Evolutionary conservation across 2,329 filamentous ascomycete genomes (phyloP), one percentile per base, ranked within the genome.

Genomic region (Rhynchosporium graminicola): DNA sequence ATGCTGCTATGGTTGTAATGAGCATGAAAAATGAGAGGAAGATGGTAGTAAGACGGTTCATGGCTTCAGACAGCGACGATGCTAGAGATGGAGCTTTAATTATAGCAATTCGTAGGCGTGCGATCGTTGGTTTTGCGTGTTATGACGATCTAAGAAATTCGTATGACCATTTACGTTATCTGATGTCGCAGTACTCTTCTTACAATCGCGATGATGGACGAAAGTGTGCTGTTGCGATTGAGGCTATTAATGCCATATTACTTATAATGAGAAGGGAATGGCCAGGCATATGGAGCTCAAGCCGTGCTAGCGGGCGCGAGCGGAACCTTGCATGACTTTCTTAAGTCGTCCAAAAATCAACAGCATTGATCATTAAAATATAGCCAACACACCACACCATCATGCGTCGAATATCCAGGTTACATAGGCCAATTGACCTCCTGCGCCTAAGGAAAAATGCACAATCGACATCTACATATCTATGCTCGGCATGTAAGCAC

Each of bases 321-420:
- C 51, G 38, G 43, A 43, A 54, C 13, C 42, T 63, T 59, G 26
- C 47, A 55, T 42, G 51, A 45, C 42, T 63, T 59, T 56, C 43
- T 65, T 54, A 58, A 67, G 67, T 70, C 66, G 50, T 66, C 58
- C 54, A 68, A 67, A 71, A 67, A 61, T 64, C 63, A 57, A 63
- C 9, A 15, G 13, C 43, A 48, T 26, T 38, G 61, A 15, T 28
- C 57, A 29, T 36, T 36, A 33, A 26, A 15, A 38, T 57, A 43
- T 29, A 42, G 3, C 48, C 31, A 20, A 50, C 45, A 50, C 38
- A 50, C 51, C 57, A 59, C 56, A 64, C 48, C 47, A 63, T 51
- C 62, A 69, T 75, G 73, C 72, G 71, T 57, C 71, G 71, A 67
- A 73, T 73, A 70, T 60, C 69, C 51, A 68, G 68, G 65, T 61